phyloP scores from a whole-genome alignment of 306 rosid species.

The Vachellia pachyceras region DNA sequence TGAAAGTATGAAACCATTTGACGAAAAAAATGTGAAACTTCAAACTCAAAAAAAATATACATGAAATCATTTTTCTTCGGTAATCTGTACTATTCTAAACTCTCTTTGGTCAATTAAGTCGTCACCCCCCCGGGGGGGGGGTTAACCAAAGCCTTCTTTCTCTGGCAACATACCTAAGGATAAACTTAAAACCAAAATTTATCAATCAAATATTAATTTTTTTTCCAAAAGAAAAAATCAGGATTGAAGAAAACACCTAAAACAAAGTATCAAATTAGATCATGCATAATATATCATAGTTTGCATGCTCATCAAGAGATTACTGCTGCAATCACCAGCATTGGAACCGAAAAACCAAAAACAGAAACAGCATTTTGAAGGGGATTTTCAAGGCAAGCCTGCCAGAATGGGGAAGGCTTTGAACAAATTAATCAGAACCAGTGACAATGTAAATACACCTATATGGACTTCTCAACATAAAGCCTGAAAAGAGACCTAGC shows the following conservation, averaged over 20 bases:
- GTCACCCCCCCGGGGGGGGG: too few species aligned
- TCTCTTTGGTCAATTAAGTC: too few species aligned
- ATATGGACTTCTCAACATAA: conserved; percentile 26
- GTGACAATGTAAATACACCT: not conserved
- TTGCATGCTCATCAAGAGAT: not conserved
- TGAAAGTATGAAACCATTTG: too few species aligned
- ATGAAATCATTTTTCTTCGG: too few species aligned
- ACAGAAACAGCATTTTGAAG: not conserved
- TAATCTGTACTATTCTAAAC: too few species aligned
- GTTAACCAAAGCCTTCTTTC: too few species aligned
- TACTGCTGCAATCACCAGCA: not conserved
- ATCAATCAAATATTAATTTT: too few species aligned
- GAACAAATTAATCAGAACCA: conserved; percentile 39
- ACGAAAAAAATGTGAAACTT: too few species aligned
- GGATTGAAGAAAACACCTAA: not conserved
- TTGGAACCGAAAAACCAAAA: not conserved
- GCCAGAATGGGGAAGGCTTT: conserved; percentile 22
- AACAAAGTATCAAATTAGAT: not conserved
- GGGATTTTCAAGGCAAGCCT: conserved; percentile 7
- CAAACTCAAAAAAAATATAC: too few species aligned
- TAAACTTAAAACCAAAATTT: too few species aligned
- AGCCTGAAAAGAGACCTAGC: conserved; percentile 36
- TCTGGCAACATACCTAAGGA: too few species aligned
- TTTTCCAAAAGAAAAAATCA: not conserved
- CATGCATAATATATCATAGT: too few species aligned